Evolutionary conservation across 2,329 filamentous ascomycete species (phyloP).

Genomic region (Parascedosporium putredinis): DNA sequence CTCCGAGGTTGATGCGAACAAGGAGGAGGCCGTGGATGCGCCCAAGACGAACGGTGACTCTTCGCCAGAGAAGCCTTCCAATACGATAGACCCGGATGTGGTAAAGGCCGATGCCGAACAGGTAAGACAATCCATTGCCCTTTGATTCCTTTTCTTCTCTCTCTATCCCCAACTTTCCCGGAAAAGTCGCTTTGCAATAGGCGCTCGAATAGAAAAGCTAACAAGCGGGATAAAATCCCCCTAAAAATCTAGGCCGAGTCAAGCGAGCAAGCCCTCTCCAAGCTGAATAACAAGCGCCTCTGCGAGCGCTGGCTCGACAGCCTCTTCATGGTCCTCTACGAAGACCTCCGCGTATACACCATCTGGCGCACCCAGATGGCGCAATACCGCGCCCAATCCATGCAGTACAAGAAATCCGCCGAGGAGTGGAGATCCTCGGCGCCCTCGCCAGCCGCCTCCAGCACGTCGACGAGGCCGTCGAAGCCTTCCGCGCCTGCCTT

Average conservation of each 20-base stretch:
- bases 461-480: constrained; percentile 80
- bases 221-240: background rate
- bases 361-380: constrained; percentile 99
- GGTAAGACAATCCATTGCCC: constrained; percentile 39
- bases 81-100: constrained; percentile 66
- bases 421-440: constrained; percentile 97
- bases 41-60: constrained; percentile 29
- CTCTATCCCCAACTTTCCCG: background rate
- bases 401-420: constrained; percentile 92
- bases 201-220: background rate
- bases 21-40: constrained; percentile 17
- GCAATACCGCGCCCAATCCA: constrained; percentile 83
- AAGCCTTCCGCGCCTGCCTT: constrained; percentile 85
- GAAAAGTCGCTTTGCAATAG: background rate
- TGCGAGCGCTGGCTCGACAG: constrained; percentile 98
- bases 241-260: constrained; percentile 41
- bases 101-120: constrained; percentile 67
- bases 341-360: constrained; percentile 94
- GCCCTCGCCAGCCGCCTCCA: constrained; percentile 87
- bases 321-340: constrained; percentile 97
- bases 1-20: constrained; percentile 20
- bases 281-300: constrained; percentile 92
- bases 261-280: constrained; percentile 66
- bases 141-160: no score
- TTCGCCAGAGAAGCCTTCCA: constrained; percentile 64